Conservation (phyloP, 192 early-diverging fungal species). For the Chytriomyces sp. region DNA sequence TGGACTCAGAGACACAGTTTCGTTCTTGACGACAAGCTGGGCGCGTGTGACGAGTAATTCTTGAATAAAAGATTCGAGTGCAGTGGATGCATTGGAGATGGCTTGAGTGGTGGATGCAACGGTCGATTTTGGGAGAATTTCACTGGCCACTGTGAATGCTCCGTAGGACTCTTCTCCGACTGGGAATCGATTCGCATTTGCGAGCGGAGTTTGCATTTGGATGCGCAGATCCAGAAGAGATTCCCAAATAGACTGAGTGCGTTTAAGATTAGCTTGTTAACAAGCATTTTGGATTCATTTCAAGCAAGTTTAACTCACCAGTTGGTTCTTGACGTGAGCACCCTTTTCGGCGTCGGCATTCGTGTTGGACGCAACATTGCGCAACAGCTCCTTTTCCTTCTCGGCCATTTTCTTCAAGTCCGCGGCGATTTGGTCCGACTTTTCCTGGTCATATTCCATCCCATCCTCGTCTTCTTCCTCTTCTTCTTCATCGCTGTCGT, state of each 20-base stretch:
- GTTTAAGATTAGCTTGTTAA: conserved; percentile 17
- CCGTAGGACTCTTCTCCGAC: not conserved
- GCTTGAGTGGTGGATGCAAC: conserved; percentile 3
- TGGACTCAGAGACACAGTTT: conserved; percentile 34
- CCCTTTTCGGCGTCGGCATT: conserved; percentile 89
- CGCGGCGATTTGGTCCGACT: conserved; percentile 30
- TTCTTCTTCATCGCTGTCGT: conserved; percentile 43
- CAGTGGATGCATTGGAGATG: not conserved
- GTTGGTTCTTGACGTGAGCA: conserved; percentile 85
- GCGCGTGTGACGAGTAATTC: conserved; percentile 15
- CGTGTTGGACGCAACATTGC: conserved; percentile 74
- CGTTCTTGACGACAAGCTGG: conserved; percentile 35
- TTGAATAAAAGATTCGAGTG: not conserved
- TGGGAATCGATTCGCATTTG: conserved; percentile 22
- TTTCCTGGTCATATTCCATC: conserved; percentile 16
- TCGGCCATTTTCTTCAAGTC: conserved; percentile 77
- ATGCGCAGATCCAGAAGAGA: conserved; percentile 32
- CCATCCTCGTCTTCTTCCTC: conserved; percentile 41
- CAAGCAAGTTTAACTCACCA: conserved; percentile 56
- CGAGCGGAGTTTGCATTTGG: conserved; percentile 15
- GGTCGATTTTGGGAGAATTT: not conserved
- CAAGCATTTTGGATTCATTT: conserved; percentile 28
- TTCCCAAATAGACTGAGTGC: conserved; percentile 36
- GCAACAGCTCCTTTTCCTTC: conserved; percentile 84
- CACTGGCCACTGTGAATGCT: not conserved